phyloP scores from a whole-genome alignment of 257 asterid species.

The Lantana camara region DNA sequence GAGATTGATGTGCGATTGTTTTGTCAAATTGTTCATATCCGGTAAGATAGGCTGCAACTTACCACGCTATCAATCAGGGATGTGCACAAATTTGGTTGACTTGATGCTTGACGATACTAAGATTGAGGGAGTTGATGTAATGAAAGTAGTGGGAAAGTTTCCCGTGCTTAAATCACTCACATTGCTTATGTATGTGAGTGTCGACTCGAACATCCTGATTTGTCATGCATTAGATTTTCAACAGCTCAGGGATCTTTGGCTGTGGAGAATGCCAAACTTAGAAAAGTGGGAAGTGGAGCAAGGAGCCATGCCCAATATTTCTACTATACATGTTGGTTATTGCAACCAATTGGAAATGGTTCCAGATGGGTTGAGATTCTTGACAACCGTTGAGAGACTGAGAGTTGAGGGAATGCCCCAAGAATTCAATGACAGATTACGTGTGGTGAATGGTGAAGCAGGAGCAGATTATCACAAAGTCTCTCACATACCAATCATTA shows the following conservation, averaged over 20 bases:
- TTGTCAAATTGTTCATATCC: background rate
- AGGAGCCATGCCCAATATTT: conserved; percentile 29
- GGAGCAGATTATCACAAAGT: conserved; percentile 7
- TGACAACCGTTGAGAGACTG: conserved; percentile 4
- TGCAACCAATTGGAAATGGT: background rate
- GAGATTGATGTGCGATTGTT: background rate
- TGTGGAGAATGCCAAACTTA: background rate
- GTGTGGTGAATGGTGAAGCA: background rate
- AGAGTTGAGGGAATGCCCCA: background rate
- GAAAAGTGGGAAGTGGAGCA: conserved; percentile 23
- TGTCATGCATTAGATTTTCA: conserved; percentile 20
- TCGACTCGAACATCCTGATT: background rate
- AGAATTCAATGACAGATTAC: background rate
- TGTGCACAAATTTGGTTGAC: background rate
- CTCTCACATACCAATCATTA: background rate
- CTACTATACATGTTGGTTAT: background rate
- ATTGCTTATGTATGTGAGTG: background rate
- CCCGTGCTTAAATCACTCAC: background rate
- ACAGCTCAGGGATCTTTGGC: background rate
- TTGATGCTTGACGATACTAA: background rate
- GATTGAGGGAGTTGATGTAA: conserved; percentile 9
- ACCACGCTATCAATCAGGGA: conserved; percentile 4
- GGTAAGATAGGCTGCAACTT: background rate
- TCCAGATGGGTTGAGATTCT: conserved; percentile 23
- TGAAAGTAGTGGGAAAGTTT: background rate